Evolutionary conservation across 257 asterid species (phyloP), one percentile per base, ranked within the genome.

Genomic region (Gentiana dahurica): DNA sequence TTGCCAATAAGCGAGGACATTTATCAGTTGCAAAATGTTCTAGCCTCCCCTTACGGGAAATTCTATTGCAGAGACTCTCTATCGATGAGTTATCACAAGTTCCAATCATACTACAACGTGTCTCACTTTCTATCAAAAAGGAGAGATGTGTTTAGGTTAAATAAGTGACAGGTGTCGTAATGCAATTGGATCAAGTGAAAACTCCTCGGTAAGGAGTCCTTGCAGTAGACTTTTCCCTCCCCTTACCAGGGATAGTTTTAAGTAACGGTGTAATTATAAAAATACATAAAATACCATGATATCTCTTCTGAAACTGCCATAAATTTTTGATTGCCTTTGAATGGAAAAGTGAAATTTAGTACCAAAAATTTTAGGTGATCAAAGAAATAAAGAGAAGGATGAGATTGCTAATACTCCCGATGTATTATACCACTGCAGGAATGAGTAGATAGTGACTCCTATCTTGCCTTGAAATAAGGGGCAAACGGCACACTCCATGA

Each of bases 201-300:
- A 24, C 24, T 24, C 24, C 24, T 24, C 24, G 24, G 24, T 24
- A 24, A 24, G 24, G 24, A 24, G 24, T 24, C 24, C 77, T 68
- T 24, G 24, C 24, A 24, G 24, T 24, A 24, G 24, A 24, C 24
- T 24, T 24, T 24, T 24, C 24, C 79, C 71, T 77, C 98, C 95
- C 96, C 99, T 92, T 85, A 92, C 95, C 99, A 84, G 99, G 97
- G 99, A 76, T 34, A 61, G 71, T 73, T 70, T 76, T 75, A 57
- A 37, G 58, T 35, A 53, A 49, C 15, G 68, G 71, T 71, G 65
- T 65, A 65, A 69, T 65, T 66, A 67, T 53, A 80, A 71, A 68
- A 65, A 72, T 80, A 57, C 63, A 65, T 62, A 67, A 71, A 68
- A 76, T 79, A 83, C 89, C 89, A 39, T 77, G 78, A 73, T 73